Evolutionary conservation across 176 grass and related monocot species (phyloP).

Genomic region (Aegilops bicornis): DNA sequence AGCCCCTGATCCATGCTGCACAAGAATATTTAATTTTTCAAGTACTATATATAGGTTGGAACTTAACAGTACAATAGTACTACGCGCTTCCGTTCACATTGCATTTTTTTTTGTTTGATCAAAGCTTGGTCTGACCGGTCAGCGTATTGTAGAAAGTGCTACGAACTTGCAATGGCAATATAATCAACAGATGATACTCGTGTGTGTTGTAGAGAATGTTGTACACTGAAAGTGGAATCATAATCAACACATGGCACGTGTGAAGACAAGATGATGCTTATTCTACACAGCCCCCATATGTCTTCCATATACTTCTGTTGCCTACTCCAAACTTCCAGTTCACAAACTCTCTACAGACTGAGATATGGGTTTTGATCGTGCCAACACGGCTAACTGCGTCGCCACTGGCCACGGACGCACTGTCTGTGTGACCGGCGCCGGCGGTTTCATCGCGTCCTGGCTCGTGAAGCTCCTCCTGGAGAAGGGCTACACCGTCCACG

Average conservation of each 20-base stretch:
- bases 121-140: neutral
- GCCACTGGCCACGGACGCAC: neutral
- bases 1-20: no score
- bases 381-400: neutral
- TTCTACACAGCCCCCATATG: neutral
- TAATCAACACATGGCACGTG: neutral
- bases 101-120: neutral
- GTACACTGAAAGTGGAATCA: neutral
- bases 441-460: slow-evolving; percentile 67
- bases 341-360: neutral
- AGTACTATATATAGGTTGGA: no score
- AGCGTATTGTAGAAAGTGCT: neutral
- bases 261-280: neutral
- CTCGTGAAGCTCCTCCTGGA: slow-evolving; percentile 72
- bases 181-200: no score
- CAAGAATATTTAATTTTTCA: no score
- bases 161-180: no score
- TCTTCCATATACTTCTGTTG: neutral
- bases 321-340: neutral
- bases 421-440: slow-evolving; percentile 60
- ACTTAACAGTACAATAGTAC: no score
- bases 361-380: neutral
- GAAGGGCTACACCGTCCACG: slow-evolving; percentile 53
- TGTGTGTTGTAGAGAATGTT: neutral
- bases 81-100: no score